Evolutionary conservation across 2,329 filamentous ascomycete species (phyloP), one percentile per base, ranked within the genome.

Genomic region (Phyllosticta ampelicida): DNA sequence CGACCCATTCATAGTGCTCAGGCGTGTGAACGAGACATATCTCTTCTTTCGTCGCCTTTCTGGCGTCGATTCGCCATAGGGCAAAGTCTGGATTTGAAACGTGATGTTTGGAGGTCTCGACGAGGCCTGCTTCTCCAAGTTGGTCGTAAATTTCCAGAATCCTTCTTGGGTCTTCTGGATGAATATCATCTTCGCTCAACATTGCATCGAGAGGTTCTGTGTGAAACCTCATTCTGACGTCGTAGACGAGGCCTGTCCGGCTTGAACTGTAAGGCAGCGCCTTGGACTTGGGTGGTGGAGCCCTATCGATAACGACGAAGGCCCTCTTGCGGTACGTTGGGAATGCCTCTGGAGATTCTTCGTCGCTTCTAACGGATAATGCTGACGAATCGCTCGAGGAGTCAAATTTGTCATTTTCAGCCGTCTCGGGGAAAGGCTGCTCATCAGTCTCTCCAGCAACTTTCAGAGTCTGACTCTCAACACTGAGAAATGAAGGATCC

Each of bases 201-300:
- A 63, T 64, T 28, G 65, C 61, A 18, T 76, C 72, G 3, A 76
- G 74, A 2, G 79, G 76, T 68, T 96, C 95, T 57, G 90, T 88
- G 70, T 99, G 94, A 61, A 95, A 87, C 61, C 94, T 90, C 94
- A 99, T 99, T 29, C 92, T 84, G 59, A 89, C 85, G 74, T 99
- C 94, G 69, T 97, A 99, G 63, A 79, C 75, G 1, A 79, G 67
- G 0, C 77, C 77, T 9, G 77, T 77, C 61, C 68, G 68, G 3
- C 64, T 64, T 0, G 69, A 70, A 3, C 68, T 64, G 59, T 75
- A 73, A 1, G 72, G 71, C 10, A 74, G 62, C 28, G 18, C 48
- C 9, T 54, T 51, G 1, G 36, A 54, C 20, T 60, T 55, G 16
- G 54, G 54, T 19, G 53, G 49, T 13, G 51, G 56, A 13, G 51